These are phyloP conservation scores for Schoenoplectus triqueter DNA, from an alignment of 202 grass and related monocot species.

Conservation along the genomic window DNA sequence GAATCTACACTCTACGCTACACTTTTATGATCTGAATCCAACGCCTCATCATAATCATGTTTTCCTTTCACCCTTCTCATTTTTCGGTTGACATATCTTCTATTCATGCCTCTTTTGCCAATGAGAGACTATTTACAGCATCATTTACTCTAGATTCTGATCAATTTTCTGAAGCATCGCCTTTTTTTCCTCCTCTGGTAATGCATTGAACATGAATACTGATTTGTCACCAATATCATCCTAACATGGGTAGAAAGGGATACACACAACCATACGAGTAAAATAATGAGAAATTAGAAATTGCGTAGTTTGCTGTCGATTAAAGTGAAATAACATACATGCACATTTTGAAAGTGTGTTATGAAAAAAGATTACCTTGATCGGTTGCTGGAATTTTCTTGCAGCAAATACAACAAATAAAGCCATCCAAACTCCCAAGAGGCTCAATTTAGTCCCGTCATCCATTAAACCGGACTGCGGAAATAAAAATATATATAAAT, in stretches of 20 bases:
- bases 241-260: constrained; percentile 38
- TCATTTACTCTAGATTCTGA: constrained; percentile 49
- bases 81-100: background rate
- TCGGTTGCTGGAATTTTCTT: constrained; percentile 91
- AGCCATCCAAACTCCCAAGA: constrained; percentile 77
- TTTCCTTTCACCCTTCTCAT: background rate
- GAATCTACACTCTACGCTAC: background rate
- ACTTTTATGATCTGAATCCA: background rate
- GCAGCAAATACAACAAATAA: constrained; percentile 66
- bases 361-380: constrained; percentile 56
- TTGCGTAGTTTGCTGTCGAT: background rate
- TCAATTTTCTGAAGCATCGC: constrained; percentile 70
- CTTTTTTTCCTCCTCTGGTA: constrained; percentile 81
- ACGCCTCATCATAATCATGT: background rate
- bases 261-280: background rate
- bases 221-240: constrained; percentile 95
- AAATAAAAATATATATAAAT: background rate
- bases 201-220: constrained; percentile 85
- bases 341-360: constrained; percentile 2
- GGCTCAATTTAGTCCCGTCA: constrained; percentile 56
- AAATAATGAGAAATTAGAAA: background rate
- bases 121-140: background rate
- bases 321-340: background rate
- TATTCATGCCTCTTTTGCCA: background rate
- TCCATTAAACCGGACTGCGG: constrained; percentile 74